A percentile compares a stretch with the other conserved stretches of the same genome.
These are phyloP conservation scores for Marasmius fiardii DNA, from an alignment of 1,284 basidiomycete species.

Conservation along the genomic window DNA sequence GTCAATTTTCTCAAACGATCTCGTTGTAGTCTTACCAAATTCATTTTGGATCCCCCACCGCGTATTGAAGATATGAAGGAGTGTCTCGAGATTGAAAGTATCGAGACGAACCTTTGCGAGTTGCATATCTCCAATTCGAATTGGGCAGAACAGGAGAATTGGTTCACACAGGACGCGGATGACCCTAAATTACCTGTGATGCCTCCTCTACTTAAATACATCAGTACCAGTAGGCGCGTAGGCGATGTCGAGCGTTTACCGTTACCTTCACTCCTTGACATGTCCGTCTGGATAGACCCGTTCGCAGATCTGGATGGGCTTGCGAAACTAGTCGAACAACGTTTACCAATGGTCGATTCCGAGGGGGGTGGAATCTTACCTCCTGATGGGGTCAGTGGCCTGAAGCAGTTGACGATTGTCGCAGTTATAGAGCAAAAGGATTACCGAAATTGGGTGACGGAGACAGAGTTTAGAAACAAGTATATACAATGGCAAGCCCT, in stretches of 20 bases:
- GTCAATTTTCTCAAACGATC: background rate
- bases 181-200: background rate
- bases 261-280: background rate
- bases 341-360: background rate
- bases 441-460: background rate
- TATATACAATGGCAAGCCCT: background rate
- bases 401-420: background rate
- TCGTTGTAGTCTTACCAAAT: background rate
- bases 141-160: background rate
- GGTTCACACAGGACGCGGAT: background rate
- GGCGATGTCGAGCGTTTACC: background rate
- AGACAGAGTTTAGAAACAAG: background rate
- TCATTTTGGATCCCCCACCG: background rate
- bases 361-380: background rate
- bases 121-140: background rate
- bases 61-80: background rate
- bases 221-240: background rate
- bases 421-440: background rate
- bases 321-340: background rate
- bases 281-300: background rate
- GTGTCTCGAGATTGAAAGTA: background rate
- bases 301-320: background rate
- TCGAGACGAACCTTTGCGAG: background rate
- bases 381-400: background rate
- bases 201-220: background rate